Conservation (phyloP, 2,329 filamentous ascomycete genomes). For the Hypoxylon sp. region DNA sequence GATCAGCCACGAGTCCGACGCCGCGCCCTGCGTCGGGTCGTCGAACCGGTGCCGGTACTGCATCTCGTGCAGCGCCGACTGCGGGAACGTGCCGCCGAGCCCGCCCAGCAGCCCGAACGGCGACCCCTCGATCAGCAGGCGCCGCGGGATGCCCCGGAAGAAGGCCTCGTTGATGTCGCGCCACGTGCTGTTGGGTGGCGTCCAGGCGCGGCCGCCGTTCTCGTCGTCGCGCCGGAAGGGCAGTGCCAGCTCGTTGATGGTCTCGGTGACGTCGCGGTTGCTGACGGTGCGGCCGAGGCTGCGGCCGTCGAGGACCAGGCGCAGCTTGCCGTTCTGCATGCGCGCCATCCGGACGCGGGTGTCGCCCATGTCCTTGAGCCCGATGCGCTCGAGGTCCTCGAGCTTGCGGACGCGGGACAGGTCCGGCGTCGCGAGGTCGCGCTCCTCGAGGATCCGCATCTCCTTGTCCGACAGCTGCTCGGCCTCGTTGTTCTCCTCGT, state of each 20-base stretch:
- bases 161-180: conserved; percentile 50
- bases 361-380: conserved; percentile 49
- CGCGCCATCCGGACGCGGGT: conserved; percentile 51
- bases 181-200: conserved; percentile 52
- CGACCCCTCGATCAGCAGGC: conserved; percentile 46
- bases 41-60: conserved; percentile 47
- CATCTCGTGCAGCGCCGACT: conserved; percentile 22
- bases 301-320: conserved; percentile 49
- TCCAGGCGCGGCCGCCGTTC: conserved; percentile 47
- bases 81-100: conserved; percentile 36
- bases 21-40: conserved; percentile 54
- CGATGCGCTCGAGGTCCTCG: conserved; percentile 51
- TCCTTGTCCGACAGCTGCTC: conserved; percentile 51
- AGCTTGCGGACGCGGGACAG: conserved; percentile 50
- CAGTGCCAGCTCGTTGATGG: conserved; percentile 51
- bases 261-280: conserved; percentile 51
- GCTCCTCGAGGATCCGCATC: conserved; percentile 52
- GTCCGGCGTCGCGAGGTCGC: conserved; percentile 53
- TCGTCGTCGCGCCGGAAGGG: conserved; percentile 48
- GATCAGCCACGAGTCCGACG: conserved; percentile 54
- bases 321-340: conserved; percentile 56
- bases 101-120: conserved; percentile 33
- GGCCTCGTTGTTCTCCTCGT: conserved; percentile 48
- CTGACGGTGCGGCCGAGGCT: conserved; percentile 48
- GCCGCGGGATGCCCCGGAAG: conserved; percentile 45